These are phyloP conservation scores for Gyromitra esculenta DNA, from an alignment of 2,329 filamentous ascomycete genomes.

Conservation along the genomic window DNA sequence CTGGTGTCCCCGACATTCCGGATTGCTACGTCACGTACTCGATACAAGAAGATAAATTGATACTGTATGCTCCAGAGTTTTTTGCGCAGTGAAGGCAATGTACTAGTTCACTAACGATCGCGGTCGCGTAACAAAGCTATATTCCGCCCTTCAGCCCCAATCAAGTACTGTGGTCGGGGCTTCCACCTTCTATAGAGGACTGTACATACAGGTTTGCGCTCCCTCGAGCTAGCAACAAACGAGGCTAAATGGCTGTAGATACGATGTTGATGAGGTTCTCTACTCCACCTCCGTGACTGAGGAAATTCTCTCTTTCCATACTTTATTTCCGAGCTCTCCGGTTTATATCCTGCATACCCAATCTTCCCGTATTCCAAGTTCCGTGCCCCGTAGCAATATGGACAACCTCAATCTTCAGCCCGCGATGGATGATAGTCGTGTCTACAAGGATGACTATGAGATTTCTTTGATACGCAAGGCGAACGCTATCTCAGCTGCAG, in stretches of 20 bases:
- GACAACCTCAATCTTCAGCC: constrained; percentile 65
- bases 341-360: constrained; percentile 54
- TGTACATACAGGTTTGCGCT: constrained; percentile 74
- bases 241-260: constrained; percentile 62
- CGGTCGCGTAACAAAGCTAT: constrained; percentile 64
- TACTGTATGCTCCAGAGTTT: constrained; percentile 65
- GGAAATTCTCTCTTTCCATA: constrained; percentile 59
- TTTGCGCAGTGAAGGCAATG: constrained; percentile 2
- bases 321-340: constrained; percentile 49
- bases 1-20: constrained; percentile 65
- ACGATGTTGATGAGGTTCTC: constrained; percentile 77
- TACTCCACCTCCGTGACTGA: constrained; percentile 64
- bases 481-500: constrained; percentile 79
- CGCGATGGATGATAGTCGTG: constrained; percentile 81
- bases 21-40: constrained; percentile 69
- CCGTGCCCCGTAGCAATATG: constrained; percentile 29
- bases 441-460: constrained; percentile 87
- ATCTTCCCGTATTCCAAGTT: constrained; percentile 50
- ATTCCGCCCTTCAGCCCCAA: constrained; percentile 88
- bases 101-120: constrained; percentile 27
- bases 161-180: constrained; percentile 90
- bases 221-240: not conserved
- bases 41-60: constrained; percentile 70
- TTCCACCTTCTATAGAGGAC: constrained; percentile 81
- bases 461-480: constrained; percentile 82